phyloP scores from a whole-genome alignment of 192 early-diverging fungal species.

The Pilaira anomala region DNA sequence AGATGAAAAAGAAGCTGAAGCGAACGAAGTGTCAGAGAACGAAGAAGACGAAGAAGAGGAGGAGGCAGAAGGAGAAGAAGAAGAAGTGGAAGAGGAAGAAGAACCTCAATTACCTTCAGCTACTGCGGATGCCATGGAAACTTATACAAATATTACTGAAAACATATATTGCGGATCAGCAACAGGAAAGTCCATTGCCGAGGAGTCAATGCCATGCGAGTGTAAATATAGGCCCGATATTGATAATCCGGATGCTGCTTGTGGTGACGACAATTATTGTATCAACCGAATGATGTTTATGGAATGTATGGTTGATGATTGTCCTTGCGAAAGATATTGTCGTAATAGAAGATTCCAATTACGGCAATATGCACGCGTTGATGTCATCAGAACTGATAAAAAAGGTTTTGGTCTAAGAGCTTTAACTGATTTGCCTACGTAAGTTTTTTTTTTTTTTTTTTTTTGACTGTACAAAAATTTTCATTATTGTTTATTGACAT shows the following conservation, averaged over 20 bases:
- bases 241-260: slow-evolving; percentile 66
- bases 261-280: slow-evolving; percentile 85
- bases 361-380: slow-evolving; percentile 78
- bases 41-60: background rate
- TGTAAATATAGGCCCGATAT: slow-evolving; percentile 69
- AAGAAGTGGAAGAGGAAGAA: background rate
- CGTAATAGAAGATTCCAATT: slow-evolving; percentile 89
- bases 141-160: slow-evolving; percentile 61
- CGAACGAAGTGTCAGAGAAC: too few species aligned
- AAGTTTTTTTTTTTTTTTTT: slow-evolving; percentile 9
- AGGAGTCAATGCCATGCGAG: slow-evolving; percentile 75
- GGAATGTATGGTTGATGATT: slow-evolving; percentile 88
- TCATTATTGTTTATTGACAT: background rate
- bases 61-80: background rate
- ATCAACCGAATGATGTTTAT: slow-evolving; percentile 91
- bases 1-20: background rate
- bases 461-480: background rate
- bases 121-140: slow-evolving; percentile 50
- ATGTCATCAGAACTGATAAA: slow-evolving; percentile 84
- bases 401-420: slow-evolving; percentile 95
- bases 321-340: slow-evolving; percentile 85
- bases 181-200: slow-evolving; percentile 61
- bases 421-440: slow-evolving; percentile 60
- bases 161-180: slow-evolving; percentile 74
- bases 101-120: slow-evolving; percentile 31